Evolutionary conservation across 1,284 basidiomycete species (phyloP).

Genomic region (Apiotrichum sp.): DNA sequence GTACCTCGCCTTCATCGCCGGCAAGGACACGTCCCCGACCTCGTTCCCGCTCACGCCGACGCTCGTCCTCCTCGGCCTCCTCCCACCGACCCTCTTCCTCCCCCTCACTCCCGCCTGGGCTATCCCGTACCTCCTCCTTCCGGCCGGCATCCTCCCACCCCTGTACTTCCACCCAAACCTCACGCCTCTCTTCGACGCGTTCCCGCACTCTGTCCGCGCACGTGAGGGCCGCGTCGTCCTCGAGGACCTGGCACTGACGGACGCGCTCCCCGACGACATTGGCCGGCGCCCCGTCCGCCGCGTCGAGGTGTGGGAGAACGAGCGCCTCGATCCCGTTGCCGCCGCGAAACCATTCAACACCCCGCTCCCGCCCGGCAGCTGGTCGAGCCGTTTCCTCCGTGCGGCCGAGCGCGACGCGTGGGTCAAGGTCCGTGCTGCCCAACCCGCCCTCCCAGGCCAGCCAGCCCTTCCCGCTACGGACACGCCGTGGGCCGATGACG

Average conservation of each 20-base stretch:
- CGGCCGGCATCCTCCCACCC: conserved; percentile 35
- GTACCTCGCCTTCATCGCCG: conserved; percentile 19
- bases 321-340: conserved; percentile 39
- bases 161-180: conserved; percentile 44
- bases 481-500: conserved; percentile 21
- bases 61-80: conserved; percentile 34
- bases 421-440: conserved; percentile 25
- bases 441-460: too few species aligned
- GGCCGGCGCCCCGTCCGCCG: conserved; percentile 26
- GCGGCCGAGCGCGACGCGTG: conserved; percentile 39
- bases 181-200: conserved; percentile 17
- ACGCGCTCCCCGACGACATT: conserved; percentile 35
- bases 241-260: conserved; percentile 34
- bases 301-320: conserved; percentile 46
- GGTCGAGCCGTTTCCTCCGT: conserved; percentile 29
- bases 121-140: conserved; percentile 41
- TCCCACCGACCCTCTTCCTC: conserved; percentile 39
- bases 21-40: conserved; percentile 26
- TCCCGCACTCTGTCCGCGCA: conserved; percentile 21
- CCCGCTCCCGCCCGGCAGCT: conserved; percentile 20
- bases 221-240: conserved; percentile 19
- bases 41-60: conserved; percentile 40
- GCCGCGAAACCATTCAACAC: conserved; percentile 14
- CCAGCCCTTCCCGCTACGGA: too few species aligned
- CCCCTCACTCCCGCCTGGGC: conserved; percentile 35